Percentiles rank a stretch among this genome's conserved stretches.
Conservation (phyloP, 305 asterid species). For the Fraxinus sp. region DNA sequence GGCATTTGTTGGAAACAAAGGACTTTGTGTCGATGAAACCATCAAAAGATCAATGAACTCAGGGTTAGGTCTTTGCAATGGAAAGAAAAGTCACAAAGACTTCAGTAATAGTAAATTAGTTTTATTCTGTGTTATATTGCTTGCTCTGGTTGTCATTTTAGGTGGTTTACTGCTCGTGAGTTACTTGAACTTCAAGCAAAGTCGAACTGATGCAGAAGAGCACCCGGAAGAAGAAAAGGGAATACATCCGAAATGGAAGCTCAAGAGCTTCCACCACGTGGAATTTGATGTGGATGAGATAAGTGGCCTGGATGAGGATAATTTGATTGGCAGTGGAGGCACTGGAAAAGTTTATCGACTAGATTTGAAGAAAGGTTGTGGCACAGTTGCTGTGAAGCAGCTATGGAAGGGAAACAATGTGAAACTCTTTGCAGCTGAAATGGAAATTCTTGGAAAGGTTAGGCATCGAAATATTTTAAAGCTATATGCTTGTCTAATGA, state of each 20-base stretch:
- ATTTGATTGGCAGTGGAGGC: slow-evolving; percentile 81
- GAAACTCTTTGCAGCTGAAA: slow-evolving; percentile 68
- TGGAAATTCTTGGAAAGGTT: slow-evolving; percentile 75
- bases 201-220: slow-evolving; percentile 27
- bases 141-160: slow-evolving; percentile 44
- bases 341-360: slow-evolving; percentile 90
- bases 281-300: slow-evolving; percentile 80
- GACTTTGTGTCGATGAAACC: slow-evolving; percentile 54
- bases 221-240: slow-evolving; percentile 43
- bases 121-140: slow-evolving; percentile 41
- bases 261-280: slow-evolving; percentile 80
- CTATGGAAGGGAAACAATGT: slow-evolving; percentile 66
- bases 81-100: slow-evolving; percentile 30
- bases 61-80: slow-evolving; percentile 43
- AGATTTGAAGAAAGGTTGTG: slow-evolving; percentile 79
- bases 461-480: slow-evolving; percentile 82
- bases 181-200: slow-evolving; percentile 51
- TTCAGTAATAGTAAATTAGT: slow-evolving; percentile 41
- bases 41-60: slow-evolving; percentile 34
- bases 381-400: slow-evolving; percentile 85
- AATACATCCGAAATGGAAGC: slow-evolving; percentile 48
- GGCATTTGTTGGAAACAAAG: slow-evolving; percentile 66
- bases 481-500: slow-evolving; percentile 73
- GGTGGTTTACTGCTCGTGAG: slow-evolving; percentile 58
- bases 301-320: slow-evolving; percentile 60